Evolutionary conservation across 495 filamentous ascomycete species (phyloP).

Genomic region (Coniosporium apollinis): DNA sequence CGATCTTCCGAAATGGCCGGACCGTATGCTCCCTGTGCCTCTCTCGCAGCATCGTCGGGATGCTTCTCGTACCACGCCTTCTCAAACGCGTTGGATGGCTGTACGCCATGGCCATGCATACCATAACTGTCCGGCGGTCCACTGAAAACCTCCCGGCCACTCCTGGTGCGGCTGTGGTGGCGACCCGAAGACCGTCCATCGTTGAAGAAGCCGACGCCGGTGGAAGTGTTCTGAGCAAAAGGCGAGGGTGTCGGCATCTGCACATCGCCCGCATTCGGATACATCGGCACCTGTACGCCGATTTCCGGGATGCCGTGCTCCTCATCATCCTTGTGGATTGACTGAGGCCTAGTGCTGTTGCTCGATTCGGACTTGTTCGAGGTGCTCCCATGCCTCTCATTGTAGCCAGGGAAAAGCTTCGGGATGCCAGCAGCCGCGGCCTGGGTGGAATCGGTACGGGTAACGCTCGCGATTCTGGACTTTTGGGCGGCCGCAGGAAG

Average conservation of each 20-base stretch:
- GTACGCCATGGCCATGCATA: constrained; percentile 64
- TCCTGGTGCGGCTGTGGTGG: constrained; percentile 51
- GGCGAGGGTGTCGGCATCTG: constrained; percentile 83
- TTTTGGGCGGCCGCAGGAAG: constrained; percentile 62
- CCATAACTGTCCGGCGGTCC: constrained; percentile 67
- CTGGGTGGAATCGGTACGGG: constrained; percentile 72
- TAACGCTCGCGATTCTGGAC: constrained; percentile 61
- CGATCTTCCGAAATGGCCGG: constrained; percentile 45
- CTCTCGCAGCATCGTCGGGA: constrained; percentile 56
- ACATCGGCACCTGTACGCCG: constrained; percentile 82
- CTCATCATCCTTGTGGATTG: constrained; percentile 36
- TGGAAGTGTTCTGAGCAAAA: constrained; percentile 31
- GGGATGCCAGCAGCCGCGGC: constrained; percentile 72
- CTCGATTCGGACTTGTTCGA: too few species aligned
- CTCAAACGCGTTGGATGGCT: constrained; percentile 55
- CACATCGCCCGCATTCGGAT: constrained; percentile 84
- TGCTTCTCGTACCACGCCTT: constrained; percentile 83
- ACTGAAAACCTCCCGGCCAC: constrained; percentile 38
- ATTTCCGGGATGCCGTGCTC: constrained; percentile 85
- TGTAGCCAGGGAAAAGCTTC: constrained; percentile 46
- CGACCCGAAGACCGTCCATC: constrained; percentile 26
- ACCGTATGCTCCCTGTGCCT: constrained; percentile 53
- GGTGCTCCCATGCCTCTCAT: constrained; percentile 24
- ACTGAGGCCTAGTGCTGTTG: constrained; percentile 28
- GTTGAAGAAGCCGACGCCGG: constrained; percentile 40